Evolutionary conservation across 352 stramenopile species (phyloP), one percentile per base, ranked within the genome.

Genomic region (Achlya hypogyna): DNA sequence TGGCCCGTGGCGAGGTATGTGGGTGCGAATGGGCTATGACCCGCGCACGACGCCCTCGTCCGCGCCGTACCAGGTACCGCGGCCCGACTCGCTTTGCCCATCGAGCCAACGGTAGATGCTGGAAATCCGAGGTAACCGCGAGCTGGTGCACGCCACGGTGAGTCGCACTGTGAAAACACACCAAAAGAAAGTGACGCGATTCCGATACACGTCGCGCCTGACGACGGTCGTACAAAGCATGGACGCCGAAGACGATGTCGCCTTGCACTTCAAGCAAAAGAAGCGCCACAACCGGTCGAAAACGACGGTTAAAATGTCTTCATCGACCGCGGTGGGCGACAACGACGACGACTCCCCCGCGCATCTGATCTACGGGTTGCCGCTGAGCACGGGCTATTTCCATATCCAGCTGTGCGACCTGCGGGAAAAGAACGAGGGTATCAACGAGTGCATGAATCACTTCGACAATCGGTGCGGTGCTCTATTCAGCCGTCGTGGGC

Each of bases 1-100:
- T 59, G 84, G 84, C 3, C 84, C 84, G 20, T 93, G 84, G 84
- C 78, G 84, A 56, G 81, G 82, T 0, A 90, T 79, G 52, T 93
- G 82, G 82, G 86, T 93, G 22, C 82, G 83, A 27, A 88, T 91
- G 77, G 84, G 84, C 12, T 91, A 89, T 63, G 84, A 93, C 51
- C 84, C 84, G 5, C 73, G 84, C 29, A 70, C 62, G 42, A 70
- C 69, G 0, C 71, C 69, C 6, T 75, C 81, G 27, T 75, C 80
- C 8, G 82, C 79, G 25, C 73, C 72, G 51, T 91, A 85, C 53
- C 84, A 93, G 59, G 84, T 67, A 51, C 1, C 2, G n/a, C n/a
- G n/a, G n/a, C n/a, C n/a, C n/a, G n/a, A n/a, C n/a, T n/a, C n/a
- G n/a, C n/a, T n/a, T n/a, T n/a, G n/a, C n/a, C n/a, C n/a, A n/a